Conservation (phyloP, 352 stramenopile genomes). For the Phytophthora boehmeriae region DNA sequence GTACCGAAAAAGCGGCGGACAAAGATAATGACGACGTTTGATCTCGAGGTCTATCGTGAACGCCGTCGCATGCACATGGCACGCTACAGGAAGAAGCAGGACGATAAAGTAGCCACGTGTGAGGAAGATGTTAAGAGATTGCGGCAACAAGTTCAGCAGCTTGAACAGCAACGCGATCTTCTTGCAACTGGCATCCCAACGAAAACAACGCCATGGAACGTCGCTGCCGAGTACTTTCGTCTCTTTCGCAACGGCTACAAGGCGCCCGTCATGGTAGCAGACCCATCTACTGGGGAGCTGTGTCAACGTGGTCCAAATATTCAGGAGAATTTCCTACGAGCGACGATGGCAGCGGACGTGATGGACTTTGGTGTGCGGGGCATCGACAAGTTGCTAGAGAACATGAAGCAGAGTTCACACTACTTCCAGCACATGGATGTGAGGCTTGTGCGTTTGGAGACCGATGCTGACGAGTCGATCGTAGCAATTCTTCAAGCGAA, state of each 20-base stretch:
- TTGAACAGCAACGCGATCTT: not conserved
- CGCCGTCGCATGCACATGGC: too few relatives aligned
- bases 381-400: not conserved
- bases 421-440: not conserved
- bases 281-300: too few relatives aligned
- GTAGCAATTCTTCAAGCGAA: not conserved
- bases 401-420: not conserved
- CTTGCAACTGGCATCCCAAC: not conserved
- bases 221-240: too few relatives aligned
- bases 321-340: not conserved
- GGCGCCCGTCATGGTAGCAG: too few relatives aligned
- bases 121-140: not conserved
- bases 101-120: not conserved
- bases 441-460: not conserved
- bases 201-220: not conserved
- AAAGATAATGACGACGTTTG: not conserved
- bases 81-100: not conserved
- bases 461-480: not conserved
- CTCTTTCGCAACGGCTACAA: not conserved
- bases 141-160: not conserved
- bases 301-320: too few relatives aligned
- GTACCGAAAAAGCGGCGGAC: not conserved
- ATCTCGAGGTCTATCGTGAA: not conserved
- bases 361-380: not conserved
- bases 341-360: not conserved